phyloP scores from a whole-genome alignment of 495 filamentous ascomycete genomes.

The Daldinia bambusicola region DNA sequence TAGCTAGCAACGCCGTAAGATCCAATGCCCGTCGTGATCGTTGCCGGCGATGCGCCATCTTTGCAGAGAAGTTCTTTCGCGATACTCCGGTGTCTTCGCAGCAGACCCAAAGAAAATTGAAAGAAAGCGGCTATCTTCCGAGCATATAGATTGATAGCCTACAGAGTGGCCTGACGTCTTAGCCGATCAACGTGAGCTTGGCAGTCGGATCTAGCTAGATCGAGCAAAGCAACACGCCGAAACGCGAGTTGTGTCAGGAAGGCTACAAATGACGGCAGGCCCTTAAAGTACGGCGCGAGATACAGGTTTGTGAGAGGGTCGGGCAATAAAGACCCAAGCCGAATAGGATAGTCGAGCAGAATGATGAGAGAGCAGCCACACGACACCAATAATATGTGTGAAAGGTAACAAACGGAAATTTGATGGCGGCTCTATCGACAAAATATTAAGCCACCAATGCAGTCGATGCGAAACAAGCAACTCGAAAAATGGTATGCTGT shows the following conservation, averaged over 20 bases:
- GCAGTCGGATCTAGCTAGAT: constrained; percentile 23
- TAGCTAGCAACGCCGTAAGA: constrained; percentile 41
- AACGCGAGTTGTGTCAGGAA: constrained; percentile 41
- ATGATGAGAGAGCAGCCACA: constrained; percentile 10
- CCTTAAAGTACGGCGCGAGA: constrained; percentile 27
- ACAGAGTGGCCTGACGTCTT: constrained; percentile 14
- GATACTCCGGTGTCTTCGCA: not conserved
- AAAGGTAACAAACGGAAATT: constrained; percentile 27
- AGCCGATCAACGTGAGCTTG: constrained; percentile 4
- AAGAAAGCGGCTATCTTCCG: constrained; percentile 1
- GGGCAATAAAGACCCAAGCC: constrained; percentile 18
- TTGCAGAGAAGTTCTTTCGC: constrained; percentile 16
- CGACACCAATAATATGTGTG: constrained; percentile 13
- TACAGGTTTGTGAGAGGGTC: constrained; percentile 26
- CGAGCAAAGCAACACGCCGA: constrained; percentile 30
- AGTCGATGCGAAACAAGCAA: constrained; percentile 37
- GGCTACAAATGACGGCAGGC: constrained; percentile 24
- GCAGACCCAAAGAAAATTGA: not conserved
- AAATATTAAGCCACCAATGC: constrained; percentile 19
- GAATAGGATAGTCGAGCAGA: constrained; percentile 17
- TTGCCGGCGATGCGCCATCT: constrained; percentile 38
- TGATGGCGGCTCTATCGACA: constrained; percentile 9
- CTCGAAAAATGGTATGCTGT: constrained; percentile 11
- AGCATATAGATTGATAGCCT: constrained; percentile 10
- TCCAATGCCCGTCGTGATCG: constrained; percentile 39